These are phyloP conservation scores for Globisporangium orthogonon DNA, from an alignment of 352 stramenopile species.

Conservation along the genomic window DNA sequence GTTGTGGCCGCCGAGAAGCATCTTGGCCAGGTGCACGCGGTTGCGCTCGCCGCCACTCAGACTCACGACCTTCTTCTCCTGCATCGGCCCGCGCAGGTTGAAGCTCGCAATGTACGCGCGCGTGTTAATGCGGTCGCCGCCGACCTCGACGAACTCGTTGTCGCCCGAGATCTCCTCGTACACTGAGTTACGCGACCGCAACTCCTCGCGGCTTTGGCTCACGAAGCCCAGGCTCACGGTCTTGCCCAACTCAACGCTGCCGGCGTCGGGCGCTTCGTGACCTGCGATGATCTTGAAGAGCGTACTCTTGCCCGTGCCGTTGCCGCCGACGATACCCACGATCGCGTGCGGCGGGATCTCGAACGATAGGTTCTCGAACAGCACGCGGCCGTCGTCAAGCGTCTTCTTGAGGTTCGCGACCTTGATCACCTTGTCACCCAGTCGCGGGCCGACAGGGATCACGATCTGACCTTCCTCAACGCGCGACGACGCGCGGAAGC, in stretches of 20 bases:
- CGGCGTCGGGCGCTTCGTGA: constrained; percentile 82
- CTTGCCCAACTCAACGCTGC: constrained; percentile 64
- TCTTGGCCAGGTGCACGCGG: constrained; percentile 82
- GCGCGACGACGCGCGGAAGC: constrained; percentile 39
- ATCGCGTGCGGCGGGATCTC: constrained; percentile 93
- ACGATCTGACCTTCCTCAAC: constrained; percentile 86
- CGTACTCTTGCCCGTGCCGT: constrained; percentile 97
- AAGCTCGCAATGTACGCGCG: constrained; percentile 85
- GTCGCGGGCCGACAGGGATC: constrained; percentile 89
- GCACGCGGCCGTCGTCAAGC: constrained; percentile 57
- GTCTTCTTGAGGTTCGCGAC: constrained; percentile 69
- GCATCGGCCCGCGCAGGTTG: constrained; percentile 77
- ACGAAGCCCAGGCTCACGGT: constrained; percentile 76
- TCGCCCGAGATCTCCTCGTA: constrained; percentile 86
- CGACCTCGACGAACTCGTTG: constrained; percentile 79
- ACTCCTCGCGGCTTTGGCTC: constrained; percentile 70
- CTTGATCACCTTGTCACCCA: constrained; percentile 92
- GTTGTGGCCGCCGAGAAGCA: constrained; percentile 78
- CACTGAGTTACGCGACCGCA: constrained; percentile 53
- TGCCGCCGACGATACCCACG: constrained; percentile 97
- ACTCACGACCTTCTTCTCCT: constrained; percentile 75
- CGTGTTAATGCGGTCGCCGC: constrained; percentile 74
- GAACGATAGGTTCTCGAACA: constrained; percentile 95
- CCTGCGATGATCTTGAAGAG: constrained; percentile 95
- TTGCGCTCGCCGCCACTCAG: constrained; percentile 82